These are phyloP conservation scores for Cyclotella distinguenda DNA, from an alignment of 108 stramenopile species.

Conservation along the genomic window DNA sequence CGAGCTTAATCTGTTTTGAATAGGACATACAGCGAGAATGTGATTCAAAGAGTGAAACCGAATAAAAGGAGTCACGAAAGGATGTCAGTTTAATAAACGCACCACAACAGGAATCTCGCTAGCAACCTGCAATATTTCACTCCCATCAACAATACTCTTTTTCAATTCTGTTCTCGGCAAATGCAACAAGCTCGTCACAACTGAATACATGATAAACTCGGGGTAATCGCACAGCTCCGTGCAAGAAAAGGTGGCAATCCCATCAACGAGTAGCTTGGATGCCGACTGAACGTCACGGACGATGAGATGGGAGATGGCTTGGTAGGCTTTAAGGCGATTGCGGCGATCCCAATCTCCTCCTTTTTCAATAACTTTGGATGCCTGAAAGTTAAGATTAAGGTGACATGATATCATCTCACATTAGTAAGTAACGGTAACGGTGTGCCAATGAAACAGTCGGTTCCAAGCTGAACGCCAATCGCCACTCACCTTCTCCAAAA, in stretches of 20 bases:
- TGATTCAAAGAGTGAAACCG: not conserved
- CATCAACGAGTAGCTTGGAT: conserved; percentile 81
- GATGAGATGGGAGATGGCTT: conserved; percentile 73
- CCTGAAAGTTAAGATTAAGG: conserved; percentile 33
- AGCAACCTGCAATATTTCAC: conserved; percentile 90
- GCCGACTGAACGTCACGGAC: conserved; percentile 86
- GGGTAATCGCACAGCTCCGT: conserved; percentile 92
- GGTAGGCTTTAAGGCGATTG: conserved; percentile 96
- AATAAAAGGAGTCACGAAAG: not conserved
- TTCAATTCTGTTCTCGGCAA: conserved; percentile 86
- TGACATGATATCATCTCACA: not conserved
- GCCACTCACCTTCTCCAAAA: conserved; percentile 59
- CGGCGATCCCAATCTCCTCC: conserved; percentile 99
- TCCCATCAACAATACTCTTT: conserved; percentile 94
- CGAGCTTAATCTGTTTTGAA: conserved; percentile 56
- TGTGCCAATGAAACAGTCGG: not conserved
- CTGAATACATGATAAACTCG: conserved; percentile 91
- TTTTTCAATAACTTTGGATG: conserved; percentile 75
- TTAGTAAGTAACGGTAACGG: not conserved
- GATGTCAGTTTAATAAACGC: conserved; percentile 1
- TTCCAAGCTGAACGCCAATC: not conserved
- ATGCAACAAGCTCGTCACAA: conserved; percentile 85
- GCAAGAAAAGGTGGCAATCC: conserved; percentile 97
- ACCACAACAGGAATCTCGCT: conserved; percentile 80
- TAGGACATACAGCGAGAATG: not conserved